Base-by-base conservation (phyloP, 768 basidiomycete species). In the Rhizopogon vinicolor region DNA sequence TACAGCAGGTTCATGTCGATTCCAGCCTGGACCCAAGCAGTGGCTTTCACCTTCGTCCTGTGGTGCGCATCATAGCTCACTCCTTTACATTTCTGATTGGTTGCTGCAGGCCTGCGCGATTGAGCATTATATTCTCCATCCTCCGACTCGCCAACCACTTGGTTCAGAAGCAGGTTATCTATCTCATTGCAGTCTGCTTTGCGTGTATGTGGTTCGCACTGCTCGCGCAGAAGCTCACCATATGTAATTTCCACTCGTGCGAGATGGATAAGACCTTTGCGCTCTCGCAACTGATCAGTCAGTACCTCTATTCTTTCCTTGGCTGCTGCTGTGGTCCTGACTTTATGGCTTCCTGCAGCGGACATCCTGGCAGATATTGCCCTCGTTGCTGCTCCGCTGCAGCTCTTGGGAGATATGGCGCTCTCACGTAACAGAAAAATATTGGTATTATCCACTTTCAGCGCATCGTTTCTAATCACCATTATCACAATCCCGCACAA, bases 101-200 rank as follows among this genome's bases (percentile, higher is more conserved):
- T 7, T 29, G 0, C 10, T 14, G 1, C 37, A 70, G 67, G 67
- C 49, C 53, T 7, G 60, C 63, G 53, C 62, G 67, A 12, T 49
- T 54, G 22, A 68, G 68, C 52, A 57, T 68, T 40, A 42, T 68
- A 31, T 9, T 61, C 28, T 68, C 67, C 14, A 57, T 67, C 51
- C 41, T 67, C 14, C 63, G 58, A 18, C 13, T 63, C 10, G 52
- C 49, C 10, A 60, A 54, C 10, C 64, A 65, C 0, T 22, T 19
- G 1, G 37, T 5, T 3, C 55, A 58, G 9, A 55, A 49, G 5
- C 58, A 54, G 14, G 25, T 60, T 28, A 35, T 48, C 0, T 48
- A 13, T 44, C 7, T 57, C 12, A 31, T 61, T 10, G 59, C 60
- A 41, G 39, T 18, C 33, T 56, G 58, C 1, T 68, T 70, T 29